Conservation (phyloP, 768 basidiomycete genomes). For the Pulveroboletus sp. region DNA sequence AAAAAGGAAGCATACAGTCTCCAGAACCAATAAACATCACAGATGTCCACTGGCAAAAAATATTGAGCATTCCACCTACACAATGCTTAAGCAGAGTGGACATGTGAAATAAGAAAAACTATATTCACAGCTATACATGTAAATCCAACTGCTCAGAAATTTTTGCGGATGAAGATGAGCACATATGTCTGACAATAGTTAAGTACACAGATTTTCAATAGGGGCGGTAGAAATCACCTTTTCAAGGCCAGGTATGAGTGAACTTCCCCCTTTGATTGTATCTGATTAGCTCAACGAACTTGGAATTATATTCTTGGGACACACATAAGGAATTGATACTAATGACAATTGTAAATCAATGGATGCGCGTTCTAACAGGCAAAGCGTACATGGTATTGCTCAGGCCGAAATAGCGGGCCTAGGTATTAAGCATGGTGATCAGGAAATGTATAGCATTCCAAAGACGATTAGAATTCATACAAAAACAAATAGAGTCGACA, state of each 20-base stretch:
- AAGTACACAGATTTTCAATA: neutral
- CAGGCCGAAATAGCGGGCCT: neutral
- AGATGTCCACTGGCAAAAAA: neutral
- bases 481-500: constrained; percentile 1
- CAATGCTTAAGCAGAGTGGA: neutral
- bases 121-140: neutral
- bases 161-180: too few relatives aligned
- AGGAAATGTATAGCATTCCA: neutral
- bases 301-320: neutral
- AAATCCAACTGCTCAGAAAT: neutral
- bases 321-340: neutral
- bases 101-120: neutral
- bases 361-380: neutral
- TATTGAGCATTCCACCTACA: neutral
- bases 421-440: neutral
- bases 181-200: neutral
- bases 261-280: neutral
- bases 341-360: neutral
- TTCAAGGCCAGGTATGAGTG: neutral
- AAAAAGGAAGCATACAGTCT: neutral
- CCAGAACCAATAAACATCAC: neutral
- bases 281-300: neutral
- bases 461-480: neutral
- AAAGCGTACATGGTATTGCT: neutral
- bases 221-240: neutral